phyloP scores from a whole-genome alignment of 2,329 filamentous ascomycete genomes.

The Pseudogymnoascus sp. region DNA sequence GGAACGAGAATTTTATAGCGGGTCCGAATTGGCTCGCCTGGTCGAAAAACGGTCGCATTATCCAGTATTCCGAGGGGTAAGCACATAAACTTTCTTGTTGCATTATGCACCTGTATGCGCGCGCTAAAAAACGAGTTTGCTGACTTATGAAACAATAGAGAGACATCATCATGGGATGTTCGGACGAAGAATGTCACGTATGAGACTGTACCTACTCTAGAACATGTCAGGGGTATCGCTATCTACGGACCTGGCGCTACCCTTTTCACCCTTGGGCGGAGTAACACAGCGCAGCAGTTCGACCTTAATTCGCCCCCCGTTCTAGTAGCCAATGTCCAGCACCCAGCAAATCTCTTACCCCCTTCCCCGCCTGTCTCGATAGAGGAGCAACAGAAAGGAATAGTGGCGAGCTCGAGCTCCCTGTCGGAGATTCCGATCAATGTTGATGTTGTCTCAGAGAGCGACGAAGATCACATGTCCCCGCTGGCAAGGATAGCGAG shows the following conservation, averaged over 20 bases:
- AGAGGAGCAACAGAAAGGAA: slow-evolving; percentile 52
- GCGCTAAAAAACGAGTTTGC: slow-evolving; percentile 38
- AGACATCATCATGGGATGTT: slow-evolving; percentile 94
- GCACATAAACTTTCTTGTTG: slow-evolving; percentile 30
- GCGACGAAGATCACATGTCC: slow-evolving; percentile 69
- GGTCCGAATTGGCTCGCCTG: slow-evolving; percentile 95
- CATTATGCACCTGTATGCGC: slow-evolving; percentile 32
- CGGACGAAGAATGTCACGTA: slow-evolving; percentile 94
- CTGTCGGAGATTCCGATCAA: slow-evolving; percentile 47
- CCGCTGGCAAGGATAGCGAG: slow-evolving; percentile 67
- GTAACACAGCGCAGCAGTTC: slow-evolving; percentile 89
- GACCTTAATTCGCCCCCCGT: slow-evolving; percentile 75
- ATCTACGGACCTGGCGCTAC: slow-evolving; percentile 86
- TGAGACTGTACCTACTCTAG: slow-evolving; percentile 76
- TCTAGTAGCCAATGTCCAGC: slow-evolving; percentile 81
- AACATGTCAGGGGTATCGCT: slow-evolving; percentile 71
- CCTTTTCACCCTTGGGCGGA: slow-evolving; percentile 81
- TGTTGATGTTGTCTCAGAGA: slow-evolving; percentile 55
- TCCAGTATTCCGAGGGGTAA: slow-evolving; percentile 86
- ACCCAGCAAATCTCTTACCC: slow-evolving; percentile 68
- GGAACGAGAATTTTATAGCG: slow-evolving; percentile 61
- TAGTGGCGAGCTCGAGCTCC: slow-evolving; percentile 17
- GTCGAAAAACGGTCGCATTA: slow-evolving; percentile 95
- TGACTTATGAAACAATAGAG: slow-evolving; percentile 42
- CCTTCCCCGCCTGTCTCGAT: slow-evolving; percentile 76